These are phyloP conservation scores for Ophiostoma ips DNA, from an alignment of 2,329 filamentous ascomycete species.

Conservation along the genomic window DNA sequence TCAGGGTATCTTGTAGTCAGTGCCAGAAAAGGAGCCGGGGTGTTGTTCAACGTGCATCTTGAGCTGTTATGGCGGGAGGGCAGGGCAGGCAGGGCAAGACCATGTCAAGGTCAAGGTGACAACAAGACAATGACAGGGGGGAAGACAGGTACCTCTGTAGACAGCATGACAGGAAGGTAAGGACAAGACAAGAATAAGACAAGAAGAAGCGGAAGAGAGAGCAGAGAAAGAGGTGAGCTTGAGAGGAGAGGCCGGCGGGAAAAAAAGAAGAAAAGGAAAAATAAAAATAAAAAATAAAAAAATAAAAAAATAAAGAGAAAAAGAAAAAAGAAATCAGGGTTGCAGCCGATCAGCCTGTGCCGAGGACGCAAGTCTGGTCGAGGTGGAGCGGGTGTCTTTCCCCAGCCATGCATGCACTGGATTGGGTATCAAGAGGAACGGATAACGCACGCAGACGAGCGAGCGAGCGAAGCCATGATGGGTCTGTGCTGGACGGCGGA, in stretches of 20 bases:
- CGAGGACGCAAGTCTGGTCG: constrained; percentile 7
- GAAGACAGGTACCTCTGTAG: too few species aligned
- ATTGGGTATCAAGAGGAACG: not conserved
- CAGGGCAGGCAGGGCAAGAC: too few species aligned
- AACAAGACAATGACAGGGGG: too few species aligned
- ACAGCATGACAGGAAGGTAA: too few species aligned
- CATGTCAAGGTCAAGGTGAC: too few species aligned
- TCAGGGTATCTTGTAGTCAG: too few species aligned
- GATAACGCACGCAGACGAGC: not conserved
- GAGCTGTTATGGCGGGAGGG: too few species aligned
- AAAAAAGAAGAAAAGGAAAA: not conserved
- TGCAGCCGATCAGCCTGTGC: not conserved
- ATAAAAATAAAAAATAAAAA: not conserved
- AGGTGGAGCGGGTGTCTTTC: constrained; percentile 7
- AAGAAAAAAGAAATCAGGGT: not conserved
- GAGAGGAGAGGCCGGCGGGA: not conserved
- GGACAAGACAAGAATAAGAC: not conserved
- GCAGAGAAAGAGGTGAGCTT: not conserved
- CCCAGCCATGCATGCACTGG: not conserved
- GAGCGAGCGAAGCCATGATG: too few species aligned
- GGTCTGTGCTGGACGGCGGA: too few species aligned
- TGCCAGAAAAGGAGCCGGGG: too few species aligned
- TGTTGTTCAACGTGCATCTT: too few species aligned
- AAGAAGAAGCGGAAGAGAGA: not conserved
- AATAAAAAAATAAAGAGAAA: not conserved